Percentiles rank a stretch among this genome's conserved stretches.
phyloP scores from a whole-genome alignment of 352 stramenopile species.

The Pythium dissotocum region DNA sequence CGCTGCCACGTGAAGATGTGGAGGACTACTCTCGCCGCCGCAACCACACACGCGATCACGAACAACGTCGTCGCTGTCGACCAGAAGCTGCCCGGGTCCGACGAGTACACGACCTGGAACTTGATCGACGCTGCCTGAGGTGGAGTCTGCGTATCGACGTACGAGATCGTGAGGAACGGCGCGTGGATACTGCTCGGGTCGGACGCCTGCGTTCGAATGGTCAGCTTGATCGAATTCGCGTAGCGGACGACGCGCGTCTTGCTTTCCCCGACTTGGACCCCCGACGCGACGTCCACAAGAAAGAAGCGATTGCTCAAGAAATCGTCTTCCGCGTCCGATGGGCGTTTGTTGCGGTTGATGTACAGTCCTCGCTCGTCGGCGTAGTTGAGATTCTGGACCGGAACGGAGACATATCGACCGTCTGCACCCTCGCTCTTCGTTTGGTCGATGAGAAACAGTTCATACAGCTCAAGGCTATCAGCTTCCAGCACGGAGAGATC shows the following conservation, averaged over 20 bases:
- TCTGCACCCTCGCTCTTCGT: slow-evolving; percentile 48
- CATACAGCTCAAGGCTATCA: slow-evolving; percentile 74
- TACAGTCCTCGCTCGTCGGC: slow-evolving; percentile 53
- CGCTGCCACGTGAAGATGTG: slow-evolving; percentile 89
- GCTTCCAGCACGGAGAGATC: slow-evolving; percentile 54
- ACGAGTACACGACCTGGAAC: slow-evolving; percentile 89
- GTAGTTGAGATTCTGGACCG: slow-evolving; percentile 88
- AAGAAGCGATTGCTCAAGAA: slow-evolving; percentile 92
- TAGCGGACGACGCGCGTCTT: slow-evolving; percentile 69
- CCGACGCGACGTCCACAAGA: slow-evolving; percentile 85
- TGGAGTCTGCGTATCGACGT: slow-evolving; percentile 54
- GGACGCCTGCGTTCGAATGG: slow-evolving; percentile 50
- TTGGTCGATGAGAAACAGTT: slow-evolving; percentile 90
- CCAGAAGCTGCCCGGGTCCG: slow-evolving; percentile 80
- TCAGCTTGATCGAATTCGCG: slow-evolving; percentile 67
- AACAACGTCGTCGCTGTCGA: slow-evolving; percentile 72
- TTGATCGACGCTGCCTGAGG: slow-evolving; percentile 29
- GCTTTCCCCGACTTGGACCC: slow-evolving; percentile 45
- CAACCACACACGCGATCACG: slow-evolving; percentile 58
- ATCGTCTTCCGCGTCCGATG: slow-evolving; percentile 72
- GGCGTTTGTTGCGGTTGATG: slow-evolving; percentile 76
- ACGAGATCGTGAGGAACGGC: slow-evolving; percentile 78
- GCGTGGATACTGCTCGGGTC: slow-evolving; percentile 59
- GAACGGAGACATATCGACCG: slow-evolving; percentile 78
- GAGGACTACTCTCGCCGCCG: slow-evolving; percentile 56